Evolutionary conservation across 345 rosid species (phyloP).

Genomic region (Citrus hindsii): DNA sequence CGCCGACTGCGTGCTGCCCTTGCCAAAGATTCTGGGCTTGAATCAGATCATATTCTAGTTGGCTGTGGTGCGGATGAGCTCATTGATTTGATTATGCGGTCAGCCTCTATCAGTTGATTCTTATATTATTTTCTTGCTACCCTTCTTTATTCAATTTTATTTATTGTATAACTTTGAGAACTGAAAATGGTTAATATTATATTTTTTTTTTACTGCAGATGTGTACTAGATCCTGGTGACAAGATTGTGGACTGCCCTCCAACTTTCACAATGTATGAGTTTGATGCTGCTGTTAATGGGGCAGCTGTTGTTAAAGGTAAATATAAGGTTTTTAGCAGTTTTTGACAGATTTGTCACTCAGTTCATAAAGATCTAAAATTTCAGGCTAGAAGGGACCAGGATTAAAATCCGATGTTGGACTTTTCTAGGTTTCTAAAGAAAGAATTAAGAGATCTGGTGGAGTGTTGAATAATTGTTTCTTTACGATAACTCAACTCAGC

Average conservation of each 20-base stretch:
- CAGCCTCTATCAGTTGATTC: slow-evolving; percentile 12
- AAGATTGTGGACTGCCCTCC: slow-evolving; percentile 97
- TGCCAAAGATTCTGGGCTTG: slow-evolving; percentile 84
- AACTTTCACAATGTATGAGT: slow-evolving; percentile 95
- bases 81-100: slow-evolving; percentile 97
- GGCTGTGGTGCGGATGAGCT: slow-evolving; percentile 99
- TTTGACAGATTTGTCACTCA: not conserved
- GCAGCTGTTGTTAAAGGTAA: slow-evolving; percentile 81
- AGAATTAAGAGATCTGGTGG: not conserved
- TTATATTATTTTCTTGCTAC: not conserved
- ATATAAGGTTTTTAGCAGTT: not conserved
- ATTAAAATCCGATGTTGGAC: not conserved
- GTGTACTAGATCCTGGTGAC: slow-evolving; percentile 95
- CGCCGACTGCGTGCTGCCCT: slow-evolving; percentile 79
- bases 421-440: not conserved
- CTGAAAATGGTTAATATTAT: not conserved
- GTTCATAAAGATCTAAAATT: not conserved
- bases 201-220: slow-evolving; percentile 37
- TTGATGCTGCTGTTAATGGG: slow-evolving; percentile 92
- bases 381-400: not conserved
- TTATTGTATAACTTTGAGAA: not conserved
- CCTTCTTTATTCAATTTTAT: not conserved
- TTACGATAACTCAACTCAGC: not conserved
- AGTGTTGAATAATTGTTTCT: not conserved
- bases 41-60: slow-evolving; percentile 75